Conservation (phyloP, 2,329 filamentous ascomycete species). For the Botrytis medusae region DNA sequence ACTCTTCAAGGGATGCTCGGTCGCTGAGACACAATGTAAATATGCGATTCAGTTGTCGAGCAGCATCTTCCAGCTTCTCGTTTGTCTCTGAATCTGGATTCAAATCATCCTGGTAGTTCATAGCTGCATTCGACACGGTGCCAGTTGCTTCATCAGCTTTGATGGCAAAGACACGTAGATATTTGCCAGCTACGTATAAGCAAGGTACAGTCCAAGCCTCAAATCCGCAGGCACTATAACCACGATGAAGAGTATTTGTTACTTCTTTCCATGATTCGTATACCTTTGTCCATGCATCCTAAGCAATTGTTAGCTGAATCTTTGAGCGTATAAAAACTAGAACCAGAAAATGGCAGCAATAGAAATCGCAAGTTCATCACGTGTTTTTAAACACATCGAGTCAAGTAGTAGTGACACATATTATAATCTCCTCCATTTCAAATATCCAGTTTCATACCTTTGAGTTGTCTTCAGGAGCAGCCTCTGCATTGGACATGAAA, state of each 20-base stretch:
- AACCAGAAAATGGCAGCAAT: background rate
- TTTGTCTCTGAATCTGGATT: slow-evolving; percentile 74
- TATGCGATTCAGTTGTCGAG: slow-evolving; percentile 85
- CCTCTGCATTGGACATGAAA: slow-evolving; percentile 67
- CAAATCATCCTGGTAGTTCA: slow-evolving; percentile 74
- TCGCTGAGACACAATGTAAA: slow-evolving; percentile 90
- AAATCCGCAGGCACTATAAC: slow-evolving; percentile 74
- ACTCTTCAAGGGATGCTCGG: slow-evolving; percentile 79
- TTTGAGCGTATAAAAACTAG: background rate
- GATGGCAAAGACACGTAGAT: slow-evolving; percentile 84
- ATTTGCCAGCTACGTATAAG: slow-evolving; percentile 83
- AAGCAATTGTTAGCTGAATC: background rate
- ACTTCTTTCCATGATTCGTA: slow-evolving; percentile 90
- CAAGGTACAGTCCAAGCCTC: slow-evolving; percentile 91
- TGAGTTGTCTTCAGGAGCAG: slow-evolving; percentile 42
- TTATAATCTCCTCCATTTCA: background rate
- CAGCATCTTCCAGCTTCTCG: slow-evolving; percentile 85
- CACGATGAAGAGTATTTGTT: slow-evolving; percentile 72
- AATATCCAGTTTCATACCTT: slow-evolving; percentile 30
- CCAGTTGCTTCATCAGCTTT: slow-evolving; percentile 74
- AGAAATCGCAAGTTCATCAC: slow-evolving; percentile 5
- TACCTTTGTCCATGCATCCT: slow-evolving; percentile 64
- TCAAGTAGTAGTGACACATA: background rate
- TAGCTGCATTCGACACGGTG: slow-evolving; percentile 46
- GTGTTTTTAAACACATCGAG: background rate